Evolutionary conservation across 2,329 filamentous ascomycete species (phyloP), one percentile per base, ranked within the genome.

Genomic region (Phoma sp.): DNA sequence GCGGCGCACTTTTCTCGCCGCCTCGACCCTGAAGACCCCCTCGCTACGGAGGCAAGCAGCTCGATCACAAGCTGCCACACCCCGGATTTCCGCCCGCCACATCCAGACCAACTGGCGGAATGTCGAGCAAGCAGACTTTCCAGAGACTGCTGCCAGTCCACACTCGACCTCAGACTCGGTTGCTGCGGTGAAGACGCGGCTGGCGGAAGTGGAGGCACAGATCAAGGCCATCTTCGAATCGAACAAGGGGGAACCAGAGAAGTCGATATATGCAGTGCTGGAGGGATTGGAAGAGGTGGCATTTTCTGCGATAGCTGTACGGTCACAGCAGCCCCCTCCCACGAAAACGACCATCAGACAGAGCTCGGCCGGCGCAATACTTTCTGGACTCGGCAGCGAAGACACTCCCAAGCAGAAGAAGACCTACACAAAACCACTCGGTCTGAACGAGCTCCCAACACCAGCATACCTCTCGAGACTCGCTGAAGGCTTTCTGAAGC

Each of bases 401-500:
- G 67, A 65, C 6, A 33, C 48, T 2, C 49, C 41, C 8, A 55
- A 43, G 8, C 44, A 50, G 22, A 48, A 24, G 31, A 62, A 41
- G 35, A 50, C 51, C 5, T 58, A 43, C 12, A 17, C 61, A 25
- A 62, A 54, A 41, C 46, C 58, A 1, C 39, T 65, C 27, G 58
- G 61, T 8, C 43, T 66, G 9, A 61, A 63, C 25, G 59, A 68
- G 12, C 64, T 75, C 2, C 71, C 72, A 4, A 62, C 71, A 10
- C 66, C 69, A 4, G 53, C 64, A 24, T 72, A 76, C 32, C 76
- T 88, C 56, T 83, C 82, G 12, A 73, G 77, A 21, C 75, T 82
- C 13, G 86, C 89, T n/a, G 89, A 90, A 72, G 79, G 83, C 33
- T 84, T 97, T 51, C 74, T 96, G 55, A 83, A 84, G 43, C 85